These are phyloP conservation scores for Dissoconium aciculare DNA, from an alignment of 2,329 filamentous ascomycete genomes.

Conservation along the genomic window DNA sequence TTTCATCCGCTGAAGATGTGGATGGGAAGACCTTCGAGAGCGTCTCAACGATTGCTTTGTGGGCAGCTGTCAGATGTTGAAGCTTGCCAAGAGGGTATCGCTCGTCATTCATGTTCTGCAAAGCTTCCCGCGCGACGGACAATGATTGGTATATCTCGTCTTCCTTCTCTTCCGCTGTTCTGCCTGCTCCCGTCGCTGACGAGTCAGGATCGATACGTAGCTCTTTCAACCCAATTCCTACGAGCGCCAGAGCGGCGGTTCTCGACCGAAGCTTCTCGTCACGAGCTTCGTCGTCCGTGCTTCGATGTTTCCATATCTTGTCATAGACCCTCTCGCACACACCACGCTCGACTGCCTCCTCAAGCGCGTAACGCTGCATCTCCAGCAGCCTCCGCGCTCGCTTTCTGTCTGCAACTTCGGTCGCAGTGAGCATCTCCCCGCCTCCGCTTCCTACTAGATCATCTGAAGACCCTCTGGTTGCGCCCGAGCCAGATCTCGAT, in stretches of 20 bases:
- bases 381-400: slow-evolving; percentile 65
- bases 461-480: slow-evolving; percentile 22
- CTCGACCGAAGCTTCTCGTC: slow-evolving; percentile 92
- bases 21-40: slow-evolving; percentile 50
- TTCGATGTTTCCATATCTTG: slow-evolving; percentile 80
- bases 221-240: slow-evolving; percentile 78
- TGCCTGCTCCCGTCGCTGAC: slow-evolving; percentile 39
- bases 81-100: slow-evolving; percentile 84
- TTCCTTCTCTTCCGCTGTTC: slow-evolving; percentile 37
- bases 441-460: slow-evolving; percentile 25
- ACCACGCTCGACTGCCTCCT: slow-evolving; percentile 81
- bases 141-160: slow-evolving; percentile 60
- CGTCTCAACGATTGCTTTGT: slow-evolving; percentile 90
- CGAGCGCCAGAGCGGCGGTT: slow-evolving; percentile 75
- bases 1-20: slow-evolving; percentile 85
- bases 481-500: slow-evolving; percentile 26
- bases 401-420: slow-evolving; percentile 69
- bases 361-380: slow-evolving; percentile 57
- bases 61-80: slow-evolving; percentile 70
- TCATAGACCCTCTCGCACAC: slow-evolving; percentile 44
- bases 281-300: slow-evolving; percentile 82
- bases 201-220: slow-evolving; percentile 60
- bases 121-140: slow-evolving; percentile 48
- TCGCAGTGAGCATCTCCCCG: slow-evolving; percentile 65
- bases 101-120: slow-evolving; percentile 72